Conservation (phyloP, 352 stramenopile genomes). For the Elongisporangium undulatum region DNA sequence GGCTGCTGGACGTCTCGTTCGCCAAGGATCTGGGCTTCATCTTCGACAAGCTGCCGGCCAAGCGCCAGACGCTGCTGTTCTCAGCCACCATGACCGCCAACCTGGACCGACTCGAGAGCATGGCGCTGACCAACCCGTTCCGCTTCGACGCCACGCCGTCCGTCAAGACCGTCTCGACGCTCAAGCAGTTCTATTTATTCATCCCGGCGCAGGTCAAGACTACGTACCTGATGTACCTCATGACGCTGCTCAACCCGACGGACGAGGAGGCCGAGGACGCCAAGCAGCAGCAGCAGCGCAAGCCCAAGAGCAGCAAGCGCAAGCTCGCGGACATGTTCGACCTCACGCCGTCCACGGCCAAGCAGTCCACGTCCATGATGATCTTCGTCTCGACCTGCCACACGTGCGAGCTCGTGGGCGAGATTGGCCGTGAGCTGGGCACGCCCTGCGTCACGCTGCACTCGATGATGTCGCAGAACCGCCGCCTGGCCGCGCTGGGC, state of each 20-base stretch:
- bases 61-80: conserved; percentile 96
- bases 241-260: conserved; percentile 58
- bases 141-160: conserved; percentile 73
- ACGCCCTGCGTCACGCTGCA: conserved; percentile 95
- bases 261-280: conserved; percentile 57
- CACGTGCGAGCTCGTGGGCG: conserved; percentile 92
- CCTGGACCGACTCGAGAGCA: conserved; percentile 80
- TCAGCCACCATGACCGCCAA: conserved; percentile 96
- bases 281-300: conserved; percentile 14
- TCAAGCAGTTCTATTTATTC: conserved; percentile 98
- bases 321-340: conserved; percentile 10
- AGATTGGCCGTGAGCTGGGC: conserved; percentile 91
- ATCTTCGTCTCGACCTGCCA: conserved; percentile 98
- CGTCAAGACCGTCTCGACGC: conserved; percentile 87
- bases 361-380: conserved; percentile 84
- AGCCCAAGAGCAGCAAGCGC: conserved; percentile 31
- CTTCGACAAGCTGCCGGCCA: conserved; percentile 64
- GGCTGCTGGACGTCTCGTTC: conserved; percentile 88
- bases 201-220: conserved; percentile 96
- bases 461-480: conserved; percentile 94
- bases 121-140: conserved; percentile 64
- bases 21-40: conserved; percentile 87
- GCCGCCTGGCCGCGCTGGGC: conserved; percentile 91
- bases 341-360: conserved; percentile 15
- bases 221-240: conserved; percentile 92